Base-by-base conservation (phyloP, 2,329 filamentous ascomycete genomes). In the Botrytis pseudocinerea region DNA sequence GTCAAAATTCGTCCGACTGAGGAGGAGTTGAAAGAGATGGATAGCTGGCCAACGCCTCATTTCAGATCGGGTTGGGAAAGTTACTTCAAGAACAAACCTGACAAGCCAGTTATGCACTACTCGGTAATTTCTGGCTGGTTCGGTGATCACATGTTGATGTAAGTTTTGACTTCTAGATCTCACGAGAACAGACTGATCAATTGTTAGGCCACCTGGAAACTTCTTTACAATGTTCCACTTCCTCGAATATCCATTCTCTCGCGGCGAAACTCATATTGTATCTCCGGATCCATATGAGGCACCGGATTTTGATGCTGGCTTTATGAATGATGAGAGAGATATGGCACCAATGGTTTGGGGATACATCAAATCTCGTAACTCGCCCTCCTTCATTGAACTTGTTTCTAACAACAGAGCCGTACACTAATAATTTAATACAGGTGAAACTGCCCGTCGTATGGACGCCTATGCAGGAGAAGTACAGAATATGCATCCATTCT, bases 41-140 rank as follows among this genome's bases (percentile, higher is more conserved):
- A 87, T 0, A 78, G 88, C 7, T 85, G 92, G 91, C 92, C 92
- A 0, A 93, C 89, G 65, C 89, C 89, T 18, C 90, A 93, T 70
- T 95, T 95, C 84, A 87, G 86, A 63, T 87, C 88, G 10, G 92
- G 92, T 3, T 95, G 92, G 92, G 89, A 95, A 78, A 90, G 88
- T 71, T 95, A 95, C 84, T 95, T 95, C 82, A 92, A 93, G 84
- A 83, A 95, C 80, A 94, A 94, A 84, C 92, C 92, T 1, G 92
- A 95, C 82, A 95, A 95, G 86, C 93, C 92, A 0, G 92, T 95
- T 61, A 95, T 95, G 92, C 93, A 95, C 80, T 95, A 95, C 83
- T 91, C 87, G 1, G 88, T 94, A 72, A 94, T 95, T 79, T 85
- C 91, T 25, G 91, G 91, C 75, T 85, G 79, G 77, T 89, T 89